These are phyloP conservation scores for Ophiorrhiza pumila DNA, from an alignment of 257 asterid species.

Conservation along the genomic window DNA sequence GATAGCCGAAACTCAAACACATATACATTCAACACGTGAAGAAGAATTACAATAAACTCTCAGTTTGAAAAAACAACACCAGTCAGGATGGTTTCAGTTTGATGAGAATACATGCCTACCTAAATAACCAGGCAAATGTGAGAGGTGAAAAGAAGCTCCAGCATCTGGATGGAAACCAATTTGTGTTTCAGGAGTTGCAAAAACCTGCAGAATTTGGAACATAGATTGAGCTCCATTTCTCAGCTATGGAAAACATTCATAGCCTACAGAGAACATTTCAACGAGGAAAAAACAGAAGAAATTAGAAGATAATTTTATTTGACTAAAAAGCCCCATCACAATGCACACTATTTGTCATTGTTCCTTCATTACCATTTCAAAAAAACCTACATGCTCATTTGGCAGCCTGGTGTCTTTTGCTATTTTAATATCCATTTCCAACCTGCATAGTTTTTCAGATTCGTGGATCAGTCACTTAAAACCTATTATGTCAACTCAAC, in stretches of 20 bases:
- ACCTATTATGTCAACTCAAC: background rate
- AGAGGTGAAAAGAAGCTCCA: constrained; percentile 92
- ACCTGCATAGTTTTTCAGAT: background rate
- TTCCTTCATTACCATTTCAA: constrained; percentile 1
- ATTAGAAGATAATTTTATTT: background rate
- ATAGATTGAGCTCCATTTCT: constrained; percentile 5
- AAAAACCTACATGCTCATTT: constrained; percentile 6
- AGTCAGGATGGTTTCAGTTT: background rate
- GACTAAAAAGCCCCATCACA: background rate
- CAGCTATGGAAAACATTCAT: background rate
- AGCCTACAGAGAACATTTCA: background rate
- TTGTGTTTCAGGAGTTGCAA: constrained; percentile 88
- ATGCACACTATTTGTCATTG: background rate
- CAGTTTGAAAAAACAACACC: background rate
- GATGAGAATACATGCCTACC: constrained; percentile 33
- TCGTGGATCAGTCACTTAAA: background rate
- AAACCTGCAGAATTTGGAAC: constrained; percentile 48
- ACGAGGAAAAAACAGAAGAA: background rate
- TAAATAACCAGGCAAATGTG: constrained; percentile 89
- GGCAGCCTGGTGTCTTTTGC: background rate
- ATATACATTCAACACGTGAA: background rate
- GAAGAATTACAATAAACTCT: background rate
- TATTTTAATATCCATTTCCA: background rate
- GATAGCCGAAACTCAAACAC: background rate
- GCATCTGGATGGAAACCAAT: constrained; percentile 99